phyloP scores from a whole-genome alignment of 1,139 yeast genomes.

The Kluyveromyces marxianus region DNA sequence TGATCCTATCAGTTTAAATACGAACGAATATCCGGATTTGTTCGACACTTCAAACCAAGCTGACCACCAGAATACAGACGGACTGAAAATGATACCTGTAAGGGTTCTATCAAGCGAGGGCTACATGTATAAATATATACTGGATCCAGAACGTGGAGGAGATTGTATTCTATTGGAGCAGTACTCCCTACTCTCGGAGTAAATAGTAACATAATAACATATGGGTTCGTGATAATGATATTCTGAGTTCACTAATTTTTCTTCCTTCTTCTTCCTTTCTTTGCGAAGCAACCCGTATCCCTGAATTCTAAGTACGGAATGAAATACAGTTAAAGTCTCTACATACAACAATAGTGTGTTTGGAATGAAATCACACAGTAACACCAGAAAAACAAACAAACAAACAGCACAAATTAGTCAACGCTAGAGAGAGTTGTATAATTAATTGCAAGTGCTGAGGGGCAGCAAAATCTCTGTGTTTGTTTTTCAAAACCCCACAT shows the following conservation, averaged over 20 bases:
- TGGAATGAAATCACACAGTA: too few species aligned
- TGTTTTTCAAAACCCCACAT: too few species aligned
- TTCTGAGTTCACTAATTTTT: not conserved
- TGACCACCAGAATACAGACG: slow-evolving; percentile 1
- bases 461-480: too few species aligned
- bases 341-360: too few species aligned
- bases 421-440: too few species aligned
- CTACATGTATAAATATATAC: slow-evolving; percentile 70
- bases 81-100: slow-evolving; percentile 30
- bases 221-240: not conserved
- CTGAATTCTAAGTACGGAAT: too few species aligned
- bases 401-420: too few species aligned
- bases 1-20: slow-evolving; percentile 13
- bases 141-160: slow-evolving; percentile 88
- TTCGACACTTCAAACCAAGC: slow-evolving; percentile 8
- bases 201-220: not conserved
- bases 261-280: too few species aligned
- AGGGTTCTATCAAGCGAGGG: slow-evolving; percentile 83
- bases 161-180: slow-evolving; percentile 80
- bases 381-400: too few species aligned
- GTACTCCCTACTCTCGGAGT: slow-evolving; percentile 36
- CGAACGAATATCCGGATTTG: slow-evolving; percentile 19
- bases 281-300: too few species aligned
- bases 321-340: too few species aligned
- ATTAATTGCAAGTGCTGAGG: too few species aligned